Evolutionary conservation across 352 stramenopile genomes (phyloP).

Genomic region (Pythium brachiatum): DNA sequence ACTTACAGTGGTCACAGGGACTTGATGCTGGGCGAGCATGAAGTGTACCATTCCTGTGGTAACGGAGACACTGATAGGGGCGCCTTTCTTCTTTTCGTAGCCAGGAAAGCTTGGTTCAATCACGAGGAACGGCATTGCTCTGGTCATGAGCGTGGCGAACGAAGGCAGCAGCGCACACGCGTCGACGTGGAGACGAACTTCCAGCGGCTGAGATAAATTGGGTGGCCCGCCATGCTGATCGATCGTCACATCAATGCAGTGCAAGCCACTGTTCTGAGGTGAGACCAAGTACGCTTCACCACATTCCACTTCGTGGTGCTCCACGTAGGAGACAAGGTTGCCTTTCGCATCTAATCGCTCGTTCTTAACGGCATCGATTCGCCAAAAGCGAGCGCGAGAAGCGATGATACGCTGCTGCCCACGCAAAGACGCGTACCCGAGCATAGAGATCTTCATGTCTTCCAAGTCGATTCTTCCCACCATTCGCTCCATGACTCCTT

Average conservation of each 20-base stretch:
- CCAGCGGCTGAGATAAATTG: slow-evolving; percentile 20
- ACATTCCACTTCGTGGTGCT: slow-evolving; percentile 28
- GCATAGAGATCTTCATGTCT: slow-evolving; percentile 33
- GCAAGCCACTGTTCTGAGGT: slow-evolving; percentile 6
- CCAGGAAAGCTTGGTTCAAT: slow-evolving; percentile 37
- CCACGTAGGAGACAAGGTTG: not conserved
- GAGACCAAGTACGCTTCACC: slow-evolving; percentile 35
- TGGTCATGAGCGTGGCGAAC: slow-evolving; percentile 46
- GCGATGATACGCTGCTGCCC: slow-evolving; percentile 46
- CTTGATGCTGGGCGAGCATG: slow-evolving; percentile 45
- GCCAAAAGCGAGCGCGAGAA: slow-evolving; percentile 43
- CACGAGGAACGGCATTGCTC: slow-evolving; percentile 44
- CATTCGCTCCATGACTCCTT: slow-evolving; percentile 25
- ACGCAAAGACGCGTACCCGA: slow-evolving; percentile 48
- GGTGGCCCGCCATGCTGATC: slow-evolving; percentile 28
- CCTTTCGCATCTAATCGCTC: not conserved
- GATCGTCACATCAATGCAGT: slow-evolving; percentile 43
- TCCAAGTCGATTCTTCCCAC: slow-evolving; percentile 48
- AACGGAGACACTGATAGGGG: slow-evolving; percentile 50
- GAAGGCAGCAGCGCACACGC: slow-evolving; percentile 50
- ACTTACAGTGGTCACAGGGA: not conserved
- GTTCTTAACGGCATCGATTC: slow-evolving; percentile 34
- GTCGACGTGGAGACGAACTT: slow-evolving; percentile 62
- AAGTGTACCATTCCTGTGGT: slow-evolving; percentile 62
- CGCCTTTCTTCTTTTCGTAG: slow-evolving; percentile 29